Conservation (phyloP, 345 rosid species). For the Cardamine chenopodiifolia region DNA sequence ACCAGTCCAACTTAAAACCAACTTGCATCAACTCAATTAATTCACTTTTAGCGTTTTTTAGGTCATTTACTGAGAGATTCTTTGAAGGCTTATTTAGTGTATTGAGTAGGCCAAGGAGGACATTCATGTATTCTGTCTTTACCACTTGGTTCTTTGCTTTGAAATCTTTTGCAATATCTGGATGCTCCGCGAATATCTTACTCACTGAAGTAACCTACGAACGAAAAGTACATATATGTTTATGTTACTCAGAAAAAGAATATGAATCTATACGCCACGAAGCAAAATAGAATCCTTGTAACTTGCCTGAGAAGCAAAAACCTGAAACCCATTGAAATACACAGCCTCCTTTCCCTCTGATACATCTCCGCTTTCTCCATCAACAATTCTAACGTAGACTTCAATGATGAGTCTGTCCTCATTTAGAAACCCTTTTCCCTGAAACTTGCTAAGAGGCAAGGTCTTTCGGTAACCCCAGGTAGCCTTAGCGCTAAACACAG, state of each 20-base stretch:
- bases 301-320: constrained; percentile 31
- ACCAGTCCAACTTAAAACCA: not conserved
- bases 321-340: not conserved
- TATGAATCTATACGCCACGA: not conserved
- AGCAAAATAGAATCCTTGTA: not conserved
- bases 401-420: constrained; percentile 27
- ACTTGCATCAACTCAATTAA: not conserved
- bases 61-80: not conserved
- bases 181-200: constrained; percentile 3
- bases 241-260: not conserved
- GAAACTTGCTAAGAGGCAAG: constrained; percentile 17
- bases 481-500: not conserved
- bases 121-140: constrained; percentile 6
- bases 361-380: constrained; percentile 20
- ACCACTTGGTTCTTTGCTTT: constrained; percentile 2
- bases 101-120: not conserved
- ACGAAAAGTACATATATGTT: not conserved
- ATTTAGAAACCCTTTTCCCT: constrained; percentile 1
- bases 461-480: not conserved
- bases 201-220: constrained; percentile 13
- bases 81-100: not conserved
- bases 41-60: not conserved
- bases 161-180: not conserved
- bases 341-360: not conserved
- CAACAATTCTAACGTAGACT: not conserved